Base-by-base conservation (phyloP, 352 stramenopile genomes). In the Phytopythium delawarense region DNA sequence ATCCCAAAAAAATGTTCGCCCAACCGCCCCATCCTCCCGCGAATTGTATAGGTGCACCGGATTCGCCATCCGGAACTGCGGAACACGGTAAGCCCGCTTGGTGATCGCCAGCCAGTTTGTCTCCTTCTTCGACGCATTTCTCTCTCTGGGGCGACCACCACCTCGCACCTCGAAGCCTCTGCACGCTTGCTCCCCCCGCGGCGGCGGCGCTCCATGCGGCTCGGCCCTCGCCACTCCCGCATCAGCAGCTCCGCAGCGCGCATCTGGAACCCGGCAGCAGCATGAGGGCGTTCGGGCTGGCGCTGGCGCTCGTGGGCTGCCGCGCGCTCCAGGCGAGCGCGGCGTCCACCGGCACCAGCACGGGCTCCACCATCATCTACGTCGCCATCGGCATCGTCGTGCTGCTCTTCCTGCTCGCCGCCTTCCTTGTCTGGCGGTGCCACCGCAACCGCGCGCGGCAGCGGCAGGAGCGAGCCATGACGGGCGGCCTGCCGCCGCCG, bases 341-440 rank as follows among this genome's bases (percentile, higher is more conserved):
- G 42, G 50, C 64, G 21, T 49, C 61, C 48, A 65, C 72, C 9
- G 62, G 61, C 54, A 48, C 63, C 45, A 65, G 66, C 39, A 74
- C 70, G 21, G 57, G 60, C 23, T 79, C 75, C 7, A 79, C 66
- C 37, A 69, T 87, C 66, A 71, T 88, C 57, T 86, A 81, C 66
- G 75, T 88, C 54, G 77, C 84, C 44, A 67, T 87, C 25, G 75
- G 71, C 28, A 69, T 88, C 11, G 67, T 86, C 37, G 67, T 78
- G 23, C 48, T 79, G 46, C 75, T 90, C 23, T 76, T 87, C 49
- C 55, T 83, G 23, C 67, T 78, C 28, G 70, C 71, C 16, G 75
- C 69, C 21, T 71, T 74, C 32, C 88, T 87, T 63, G 70, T 84
- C 34, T 88, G 74, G 68, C 76, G 72, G 53, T 72, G 79, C 40